Conservation (phyloP, 2,329 filamentous ascomycete species). For the Xylaria sp. region DNA sequence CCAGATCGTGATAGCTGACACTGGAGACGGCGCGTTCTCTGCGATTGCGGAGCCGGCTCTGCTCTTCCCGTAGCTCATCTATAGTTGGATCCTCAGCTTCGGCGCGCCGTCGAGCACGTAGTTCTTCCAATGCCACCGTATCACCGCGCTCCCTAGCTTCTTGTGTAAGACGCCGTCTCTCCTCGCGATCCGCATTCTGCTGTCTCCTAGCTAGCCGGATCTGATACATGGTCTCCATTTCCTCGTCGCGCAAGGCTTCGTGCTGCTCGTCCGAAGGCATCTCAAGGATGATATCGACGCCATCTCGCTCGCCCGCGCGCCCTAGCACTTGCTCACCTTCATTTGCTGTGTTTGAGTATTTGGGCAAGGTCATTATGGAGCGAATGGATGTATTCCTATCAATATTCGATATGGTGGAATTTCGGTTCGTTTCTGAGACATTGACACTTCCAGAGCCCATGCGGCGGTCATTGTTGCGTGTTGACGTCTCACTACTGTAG, state of each 20-base stretch:
- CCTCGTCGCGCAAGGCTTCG: conserved; percentile 80
- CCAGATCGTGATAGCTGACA: conserved; percentile 80
- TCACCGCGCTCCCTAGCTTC: conserved; percentile 81
- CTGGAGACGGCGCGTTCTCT: conserved; percentile 77
- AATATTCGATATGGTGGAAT: conserved; percentile 58
- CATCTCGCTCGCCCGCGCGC: conserved; percentile 88
- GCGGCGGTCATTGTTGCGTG: conserved; percentile 32
- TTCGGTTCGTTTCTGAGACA: conserved; percentile 45
- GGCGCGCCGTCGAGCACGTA: conserved; percentile 68
- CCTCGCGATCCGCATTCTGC: conserved; percentile 81
- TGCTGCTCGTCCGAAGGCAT: conserved; percentile 83
- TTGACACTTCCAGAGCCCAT: conserved; percentile 25
- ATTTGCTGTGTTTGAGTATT: conserved; percentile 78
- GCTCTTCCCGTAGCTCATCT: conserved; percentile 67
- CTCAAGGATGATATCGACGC: conserved; percentile 91
- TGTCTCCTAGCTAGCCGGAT: conserved; percentile 82
- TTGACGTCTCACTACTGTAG: conserved; percentile 31
- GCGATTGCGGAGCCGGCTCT: conserved; percentile 66
- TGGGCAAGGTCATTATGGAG: conserved; percentile 92
- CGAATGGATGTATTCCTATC: conserved; percentile 88
- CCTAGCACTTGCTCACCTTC: conserved; percentile 85
- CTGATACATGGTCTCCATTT: conserved; percentile 94
- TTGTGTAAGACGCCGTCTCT: conserved; percentile 73
- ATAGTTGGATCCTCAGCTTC: conserved; percentile 63
- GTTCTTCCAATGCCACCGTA: conserved; percentile 71